phyloP scores from a whole-genome alignment of 208 protist genomes.

The Crithidia mellificae region DNA sequence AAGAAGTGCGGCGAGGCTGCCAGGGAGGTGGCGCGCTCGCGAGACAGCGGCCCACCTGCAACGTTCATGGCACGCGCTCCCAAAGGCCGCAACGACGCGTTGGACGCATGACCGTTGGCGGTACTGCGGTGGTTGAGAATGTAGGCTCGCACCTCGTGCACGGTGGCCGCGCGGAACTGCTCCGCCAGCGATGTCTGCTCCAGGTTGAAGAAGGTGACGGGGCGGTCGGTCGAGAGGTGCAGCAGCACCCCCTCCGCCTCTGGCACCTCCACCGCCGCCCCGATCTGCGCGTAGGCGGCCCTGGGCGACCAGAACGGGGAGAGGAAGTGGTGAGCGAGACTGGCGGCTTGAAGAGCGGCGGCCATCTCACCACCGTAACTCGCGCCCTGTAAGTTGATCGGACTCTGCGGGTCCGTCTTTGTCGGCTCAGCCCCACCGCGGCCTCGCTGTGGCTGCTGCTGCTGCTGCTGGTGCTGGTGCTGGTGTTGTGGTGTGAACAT shows the following conservation, averaged over 20 bases:
- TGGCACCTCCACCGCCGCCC: conserved; percentile 22
- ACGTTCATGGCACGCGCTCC: background rate
- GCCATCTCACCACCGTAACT: conserved; percentile 39
- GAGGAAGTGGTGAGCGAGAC: conserved; percentile 28
- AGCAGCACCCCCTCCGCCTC: conserved; percentile 31
- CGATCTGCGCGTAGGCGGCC: conserved; percentile 19
- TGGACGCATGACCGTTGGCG: background rate
- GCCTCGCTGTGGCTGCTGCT: too few relatives aligned
- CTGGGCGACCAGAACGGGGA: conserved; percentile 53
- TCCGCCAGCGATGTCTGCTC: conserved; percentile 47
- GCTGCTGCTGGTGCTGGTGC: too few relatives aligned
- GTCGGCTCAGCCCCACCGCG: background rate
- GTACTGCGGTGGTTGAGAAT: background rate
- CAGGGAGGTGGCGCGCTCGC: background rate
- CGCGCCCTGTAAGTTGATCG: conserved; percentile 20
- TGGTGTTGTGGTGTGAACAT: too few relatives aligned
- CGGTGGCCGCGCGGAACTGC: background rate
- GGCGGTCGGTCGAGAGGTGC: background rate
- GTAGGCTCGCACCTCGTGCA: conserved; percentile 4
- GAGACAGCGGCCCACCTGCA: background rate
- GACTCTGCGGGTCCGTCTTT: background rate
- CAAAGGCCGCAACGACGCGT: too few relatives aligned
- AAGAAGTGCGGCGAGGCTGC: conserved; percentile 20
- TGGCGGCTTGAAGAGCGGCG: conserved; percentile 16
- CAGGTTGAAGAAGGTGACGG: conserved; percentile 56